Evolutionary conservation across 2,329 filamentous ascomycete species (phyloP), one percentile per base, ranked within the genome.

Genomic region (Exophiala sideris): DNA sequence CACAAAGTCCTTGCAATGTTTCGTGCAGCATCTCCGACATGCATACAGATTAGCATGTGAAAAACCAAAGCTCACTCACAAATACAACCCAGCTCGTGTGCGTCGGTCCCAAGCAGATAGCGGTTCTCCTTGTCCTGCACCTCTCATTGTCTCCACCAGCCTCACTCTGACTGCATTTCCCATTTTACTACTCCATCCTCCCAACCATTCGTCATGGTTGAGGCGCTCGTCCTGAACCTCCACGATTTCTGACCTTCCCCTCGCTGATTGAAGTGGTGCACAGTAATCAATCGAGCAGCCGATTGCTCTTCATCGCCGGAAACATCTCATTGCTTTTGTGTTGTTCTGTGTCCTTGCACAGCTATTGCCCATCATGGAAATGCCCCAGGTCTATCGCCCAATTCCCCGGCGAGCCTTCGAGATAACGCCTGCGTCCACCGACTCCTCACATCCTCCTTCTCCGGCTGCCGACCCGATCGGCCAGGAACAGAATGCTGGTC

Each of bases 391-490:
- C 60, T 67, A 87, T 59, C 84, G 85, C 45, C 89, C 89, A 5
- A 80, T 85, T 57, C 87, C 88, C 18, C 83, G 86, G 55, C 83
- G 88, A 41, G 80, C 86, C 12, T 91, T 91, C 72, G 80, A 85
- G 29, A 70, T 86, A 56, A 78, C 78, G 53, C 72, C 74, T 32
- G 66, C 71, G 10, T 75, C 75, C 14, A 70, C 70, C 48, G 71
- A 73, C 45, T 71, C 72, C 10, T 75, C 75, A 16, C 65, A 67
- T 49, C 67, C 73, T 38, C 65, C 71, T 4, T 72, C 72, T 8
- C 72, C 73, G 18, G 58, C 58, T 29, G 65, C 65, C 40, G 73
- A 76, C 53, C 47, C 65, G 8, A 61, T 65, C 29, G 68, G 68
- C 50, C 40, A 67, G 6, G 69, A 73, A 18, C 56, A 70, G 5